Percentiles rank a stretch among this genome's conserved stretches.
Conservation (phyloP, 108 stramenopile genomes). For the Cyclotella atomus region DNA sequence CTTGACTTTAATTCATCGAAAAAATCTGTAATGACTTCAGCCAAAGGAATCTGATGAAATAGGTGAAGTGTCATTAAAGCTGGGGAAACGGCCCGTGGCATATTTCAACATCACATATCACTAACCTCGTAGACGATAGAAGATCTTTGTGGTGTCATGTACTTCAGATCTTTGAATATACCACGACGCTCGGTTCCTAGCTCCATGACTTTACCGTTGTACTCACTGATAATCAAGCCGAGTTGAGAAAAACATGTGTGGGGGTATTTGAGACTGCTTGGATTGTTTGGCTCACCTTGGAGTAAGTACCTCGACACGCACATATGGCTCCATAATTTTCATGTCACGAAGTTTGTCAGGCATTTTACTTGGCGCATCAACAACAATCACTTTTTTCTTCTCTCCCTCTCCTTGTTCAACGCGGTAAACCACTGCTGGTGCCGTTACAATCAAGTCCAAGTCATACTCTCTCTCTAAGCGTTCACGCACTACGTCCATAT, state of each 20-base stretch:
- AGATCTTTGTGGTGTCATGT: slow-evolving; percentile 92
- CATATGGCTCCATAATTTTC: slow-evolving; percentile 89
- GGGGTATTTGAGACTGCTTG: neutral
- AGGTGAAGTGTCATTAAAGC: too few relatives aligned
- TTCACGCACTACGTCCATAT: slow-evolving; percentile 99
- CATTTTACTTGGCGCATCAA: slow-evolving; percentile 96
- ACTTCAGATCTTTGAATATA: slow-evolving; percentile 89
- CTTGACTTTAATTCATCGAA: slow-evolving; percentile 97
- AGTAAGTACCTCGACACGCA: slow-evolving; percentile 86
- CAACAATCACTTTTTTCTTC: slow-evolving; percentile 51
- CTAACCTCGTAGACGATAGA: slow-evolving; percentile 82
- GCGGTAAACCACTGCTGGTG: slow-evolving; percentile 96
- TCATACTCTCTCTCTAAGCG: slow-evolving; percentile 94
- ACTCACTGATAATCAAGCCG: slow-evolving; percentile 49
- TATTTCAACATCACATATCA: neutral
- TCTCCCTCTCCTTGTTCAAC: slow-evolving; percentile 58
- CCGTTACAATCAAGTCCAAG: slow-evolving; percentile 96
- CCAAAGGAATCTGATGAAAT: slow-evolving; percentile 61
- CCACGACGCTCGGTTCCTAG: slow-evolving; percentile 91
- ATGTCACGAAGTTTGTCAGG: slow-evolving; percentile 85
- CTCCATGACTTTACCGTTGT: slow-evolving; percentile 89
- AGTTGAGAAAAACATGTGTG: neutral
- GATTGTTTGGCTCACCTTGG: slow-evolving; percentile 35
- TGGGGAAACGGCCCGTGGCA: neutral
- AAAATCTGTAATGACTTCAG: slow-evolving; percentile 97